Base-by-base conservation (phyloP, 805 yeast species). In the Candida glaebosa region DNA sequence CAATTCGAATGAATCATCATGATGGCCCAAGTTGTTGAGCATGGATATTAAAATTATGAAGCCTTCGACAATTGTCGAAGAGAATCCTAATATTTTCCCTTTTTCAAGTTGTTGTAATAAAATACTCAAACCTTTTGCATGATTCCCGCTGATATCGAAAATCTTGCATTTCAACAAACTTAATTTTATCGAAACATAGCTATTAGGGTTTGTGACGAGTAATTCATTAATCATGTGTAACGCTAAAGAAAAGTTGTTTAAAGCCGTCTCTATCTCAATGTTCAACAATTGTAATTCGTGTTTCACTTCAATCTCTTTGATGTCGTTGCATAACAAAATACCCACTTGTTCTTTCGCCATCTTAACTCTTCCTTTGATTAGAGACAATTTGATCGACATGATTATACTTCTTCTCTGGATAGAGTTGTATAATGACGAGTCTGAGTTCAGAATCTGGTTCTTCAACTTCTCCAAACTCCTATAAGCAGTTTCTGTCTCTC, bases 101-200 rank as follows among this genome's bases (percentile, higher is more conserved):
- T 67, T 51, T 36, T 73, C 70, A 2, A 83, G 57, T 39, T 79
- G 69, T 45, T 76, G 77, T 4, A 76, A 53, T 0, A 81, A 51
- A 15, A 73, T 52, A 0, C 83, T 71, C 6, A 82, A 47, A 0
- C 76, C 78, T 42, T 83, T 66, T 7, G 73, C 57, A 10, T 79
- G 75, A 3, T 69, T 58, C 0, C 76, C 72, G 12, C 73, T 56
- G 4, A 59, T 49, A 18, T 71, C 49, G 43, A 79, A 58, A 1
- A 78, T 64, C 10, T 61, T 51, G 33, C 78, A 70, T 49, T 76
- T 74, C 38, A 79, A 50, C 8, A 79, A 49, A 36, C 70, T 76
- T 41, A 75, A 69, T 50, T 67, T 67, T 17, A 79, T 58, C 28
- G 65, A 63, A 67, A 77, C 72, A 37, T 61, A 65, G 24, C 67